phyloP scores from a whole-genome alignment of 257 asterid species.

The Przewalskia tangutica region DNA sequence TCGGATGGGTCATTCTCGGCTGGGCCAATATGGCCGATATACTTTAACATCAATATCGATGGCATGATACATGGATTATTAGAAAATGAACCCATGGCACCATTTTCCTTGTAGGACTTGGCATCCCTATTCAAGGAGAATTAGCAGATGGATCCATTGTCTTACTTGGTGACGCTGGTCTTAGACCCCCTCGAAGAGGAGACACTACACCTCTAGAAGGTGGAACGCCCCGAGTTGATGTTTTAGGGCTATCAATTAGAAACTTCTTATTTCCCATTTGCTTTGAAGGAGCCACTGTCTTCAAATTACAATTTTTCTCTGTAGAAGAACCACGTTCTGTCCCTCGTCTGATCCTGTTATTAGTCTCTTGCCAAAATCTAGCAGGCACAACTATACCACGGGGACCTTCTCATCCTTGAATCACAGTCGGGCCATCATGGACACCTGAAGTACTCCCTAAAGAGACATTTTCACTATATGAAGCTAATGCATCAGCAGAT shows the following conservation, averaged over 20 bases:
- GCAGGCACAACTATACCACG: conserved; percentile 57
- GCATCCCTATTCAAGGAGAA: conserved; percentile 39
- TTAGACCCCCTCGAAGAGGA: conserved; percentile 51
- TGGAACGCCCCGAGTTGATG: conserved; percentile 37
- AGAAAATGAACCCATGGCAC: conserved; percentile 18
- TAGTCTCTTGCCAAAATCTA: conserved; percentile 44
- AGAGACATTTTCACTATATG: conserved; percentile 59
- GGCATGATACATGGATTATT: conserved; percentile 35
- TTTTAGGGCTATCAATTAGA: conserved; percentile 30
- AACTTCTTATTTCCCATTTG: conserved; percentile 26
- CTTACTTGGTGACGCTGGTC: conserved; percentile 68
- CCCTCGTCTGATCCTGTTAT: conserved; percentile 23
- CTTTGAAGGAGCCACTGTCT: conserved; percentile 25
- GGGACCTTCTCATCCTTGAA: conserved; percentile 29
- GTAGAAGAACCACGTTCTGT: conserved; percentile 43
- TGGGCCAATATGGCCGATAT: too few relatives aligned
- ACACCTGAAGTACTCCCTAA: conserved; percentile 34
- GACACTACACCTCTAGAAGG: conserved; percentile 42
- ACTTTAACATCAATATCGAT: too few relatives aligned
- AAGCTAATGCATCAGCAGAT: conserved; percentile 19
- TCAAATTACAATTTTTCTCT: conserved; percentile 21
- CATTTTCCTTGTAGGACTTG: conserved; percentile 57
- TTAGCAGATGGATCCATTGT: conserved; percentile 22
- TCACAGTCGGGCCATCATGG: conserved; percentile 19
- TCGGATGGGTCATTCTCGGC: too few relatives aligned